Conservation (phyloP, 23 red algal species). For the Agarophyton chilense region DNA sequence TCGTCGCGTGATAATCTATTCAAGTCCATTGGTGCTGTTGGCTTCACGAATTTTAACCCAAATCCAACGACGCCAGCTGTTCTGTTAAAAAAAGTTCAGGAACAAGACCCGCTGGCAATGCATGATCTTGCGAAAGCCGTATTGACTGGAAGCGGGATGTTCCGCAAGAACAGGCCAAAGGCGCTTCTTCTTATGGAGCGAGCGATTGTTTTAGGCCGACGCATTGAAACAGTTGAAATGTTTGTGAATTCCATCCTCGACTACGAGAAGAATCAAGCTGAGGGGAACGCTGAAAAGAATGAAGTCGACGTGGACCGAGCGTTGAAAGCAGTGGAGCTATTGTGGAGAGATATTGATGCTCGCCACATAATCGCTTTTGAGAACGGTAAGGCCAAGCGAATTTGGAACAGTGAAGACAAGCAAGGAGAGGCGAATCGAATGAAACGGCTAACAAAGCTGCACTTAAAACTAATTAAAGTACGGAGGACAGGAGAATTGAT, state of each 20-base stretch:
- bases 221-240: constrained; percentile 37
- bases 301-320: constrained; percentile 53
- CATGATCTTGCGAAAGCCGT: constrained; percentile 37
- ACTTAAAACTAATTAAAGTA: constrained; percentile 35
- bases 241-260: constrained; percentile 37
- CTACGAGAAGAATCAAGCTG: background rate
- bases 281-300: background rate
- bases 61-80: background rate
- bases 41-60: background rate
- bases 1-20: background rate
- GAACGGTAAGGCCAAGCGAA: constrained; percentile 6
- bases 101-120: constrained; percentile 57
- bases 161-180: constrained; percentile 31
- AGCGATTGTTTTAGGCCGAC: constrained; percentile 37
- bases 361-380: constrained; percentile 17
- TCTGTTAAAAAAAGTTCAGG: constrained; percentile 2
- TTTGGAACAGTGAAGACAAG: constrained; percentile 27
- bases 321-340: constrained; percentile 20
- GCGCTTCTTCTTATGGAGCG: constrained; percentile 51
- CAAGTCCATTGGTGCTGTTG: background rate
- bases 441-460: constrained; percentile 22
- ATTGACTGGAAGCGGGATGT: constrained; percentile 24
- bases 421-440: constrained; percentile 18
- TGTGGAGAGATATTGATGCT: constrained; percentile 53
- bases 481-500: constrained; percentile 41